Evolutionary conservation across 202 grass and related monocot genomes (phyloP), one percentile per base, ranked within the genome.

Genomic region (Elaeis oleifera): DNA sequence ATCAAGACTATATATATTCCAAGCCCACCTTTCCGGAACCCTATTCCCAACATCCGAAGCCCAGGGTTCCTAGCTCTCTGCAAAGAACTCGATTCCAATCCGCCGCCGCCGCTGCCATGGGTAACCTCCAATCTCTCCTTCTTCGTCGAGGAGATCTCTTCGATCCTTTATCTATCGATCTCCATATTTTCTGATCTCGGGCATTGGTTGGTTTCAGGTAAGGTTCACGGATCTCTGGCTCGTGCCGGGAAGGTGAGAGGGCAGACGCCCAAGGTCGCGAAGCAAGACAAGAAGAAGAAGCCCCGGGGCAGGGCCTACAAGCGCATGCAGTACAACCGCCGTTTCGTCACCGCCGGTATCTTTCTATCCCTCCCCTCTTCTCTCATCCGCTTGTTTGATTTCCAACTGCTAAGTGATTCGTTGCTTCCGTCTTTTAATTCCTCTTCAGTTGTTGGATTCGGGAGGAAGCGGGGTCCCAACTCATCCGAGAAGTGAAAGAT

Each of bases 221-320:
- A 90, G 87, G 87, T 90, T 5, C 87, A 90, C 71, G 87, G 87
- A 5, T 90, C 82, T 50, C 18, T 90, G 64, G 87, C 87, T 5
- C 82, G 82, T 4, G 87, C 87, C 6, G 87, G 87, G 51, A 90
- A 90, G 79, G 87, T 90, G 18, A 21, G 87, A 16, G 87, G 87
- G 6, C 86, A 90, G 68, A 90, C 86, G 23, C 86, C 86, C 2
- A 90, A 90, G 79, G 86, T 90, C 50, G 86, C 87, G 68, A 90
- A 90, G 76, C 87, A 90, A 61, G 87, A 90, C 79, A 90, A 90
- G 82, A 90, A 90, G 82, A 90, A 90, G 79, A 72, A 86, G 64
- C 87, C 87, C 20, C 75, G 87, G 9, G 87, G 87, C 44, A 77
- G 87, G 13, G 87, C 87, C 14, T 4, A 90, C 82, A 90, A 90